Evolutionary conservation across 2,329 filamentous ascomycete genomes (phyloP).

Genomic region (Talaromyces sp.): DNA sequence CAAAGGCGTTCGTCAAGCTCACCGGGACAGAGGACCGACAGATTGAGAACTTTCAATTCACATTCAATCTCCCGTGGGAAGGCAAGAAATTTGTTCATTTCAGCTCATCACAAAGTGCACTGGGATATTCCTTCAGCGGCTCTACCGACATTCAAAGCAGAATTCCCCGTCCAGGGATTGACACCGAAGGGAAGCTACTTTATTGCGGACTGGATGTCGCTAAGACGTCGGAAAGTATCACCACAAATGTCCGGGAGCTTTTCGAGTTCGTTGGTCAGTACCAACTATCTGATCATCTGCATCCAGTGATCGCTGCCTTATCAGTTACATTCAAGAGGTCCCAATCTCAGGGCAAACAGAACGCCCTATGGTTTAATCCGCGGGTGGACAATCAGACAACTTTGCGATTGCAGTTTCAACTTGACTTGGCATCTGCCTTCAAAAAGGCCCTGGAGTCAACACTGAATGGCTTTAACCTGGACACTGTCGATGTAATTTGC

Average conservation of each 20-base stretch:
- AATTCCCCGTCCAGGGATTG: not conserved
- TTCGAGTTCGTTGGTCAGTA: not conserved
- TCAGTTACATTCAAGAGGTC: not conserved
- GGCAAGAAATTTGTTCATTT: not conserved
- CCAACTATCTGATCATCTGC: not conserved
- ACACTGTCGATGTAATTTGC: not conserved
- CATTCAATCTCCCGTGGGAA: not conserved
- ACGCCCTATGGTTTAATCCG: not conserved
- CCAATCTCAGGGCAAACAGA: not conserved
- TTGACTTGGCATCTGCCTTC: not conserved
- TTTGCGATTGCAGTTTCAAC: not conserved
- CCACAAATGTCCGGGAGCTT: not conserved
- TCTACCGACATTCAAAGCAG: not conserved
- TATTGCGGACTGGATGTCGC: not conserved
- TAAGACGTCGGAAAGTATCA: not conserved
- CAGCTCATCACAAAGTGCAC: not conserved
- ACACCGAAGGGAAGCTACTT: not conserved
- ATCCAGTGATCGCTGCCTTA: not conserved
- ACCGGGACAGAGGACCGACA: not conserved
- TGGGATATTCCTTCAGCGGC: not conserved
- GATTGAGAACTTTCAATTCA: not conserved
- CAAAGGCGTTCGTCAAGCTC: too few species aligned
- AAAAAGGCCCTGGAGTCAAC: not conserved
- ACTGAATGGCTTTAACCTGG: not conserved
- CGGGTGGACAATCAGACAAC: not conserved